Evolutionary conservation across 345 rosid genomes (phyloP), one percentile per base, ranked within the genome.

Genomic region (Brassica cretica): DNA sequence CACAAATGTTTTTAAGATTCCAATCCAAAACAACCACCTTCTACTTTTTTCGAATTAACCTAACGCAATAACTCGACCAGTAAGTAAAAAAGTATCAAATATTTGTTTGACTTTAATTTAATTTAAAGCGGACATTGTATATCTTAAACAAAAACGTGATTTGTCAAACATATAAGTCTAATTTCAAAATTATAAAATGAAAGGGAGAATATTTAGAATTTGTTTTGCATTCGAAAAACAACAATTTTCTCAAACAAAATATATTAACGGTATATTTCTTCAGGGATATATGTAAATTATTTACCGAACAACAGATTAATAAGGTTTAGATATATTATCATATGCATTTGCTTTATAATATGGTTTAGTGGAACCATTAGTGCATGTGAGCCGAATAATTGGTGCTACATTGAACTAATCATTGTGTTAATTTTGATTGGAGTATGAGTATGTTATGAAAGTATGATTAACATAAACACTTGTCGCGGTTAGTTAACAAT

Each of bases 371-470:
- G 72, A 64, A 55, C 14, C 56, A 11, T 51, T 61, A 80, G 44
- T 58, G 76, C 76, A 80, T 80, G 82, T 80, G 79, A 70, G 41
- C 19, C 55, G 65, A 80, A 80, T 80, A 44, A 75, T 80, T 75
- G 72, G 32, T 27, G 71, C 53, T 74, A 74, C 55, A 69, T 30
- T 37, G 67, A 74, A 74, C 64, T 53, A 80, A 75, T 70, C 46
- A 75, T 75, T 69, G 25, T 80, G 79, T 64, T 70, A 19, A 60
- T 46, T 74, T 68, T 68, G 51, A 64, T 70, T 56, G 73, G 73
- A 53, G 2, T 63, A 55, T 74, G 73, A 53, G 2, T 63, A 55
- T 74, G 55, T 68, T 65, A 60, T 73, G 44, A 14, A 35, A 74
- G 12, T 64, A 39, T 69, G 49, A 64, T 74, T 74, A 68, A 74